Conservation (phyloP, 1,139 yeast genomes). For the Tardiomyces blankii region DNA sequence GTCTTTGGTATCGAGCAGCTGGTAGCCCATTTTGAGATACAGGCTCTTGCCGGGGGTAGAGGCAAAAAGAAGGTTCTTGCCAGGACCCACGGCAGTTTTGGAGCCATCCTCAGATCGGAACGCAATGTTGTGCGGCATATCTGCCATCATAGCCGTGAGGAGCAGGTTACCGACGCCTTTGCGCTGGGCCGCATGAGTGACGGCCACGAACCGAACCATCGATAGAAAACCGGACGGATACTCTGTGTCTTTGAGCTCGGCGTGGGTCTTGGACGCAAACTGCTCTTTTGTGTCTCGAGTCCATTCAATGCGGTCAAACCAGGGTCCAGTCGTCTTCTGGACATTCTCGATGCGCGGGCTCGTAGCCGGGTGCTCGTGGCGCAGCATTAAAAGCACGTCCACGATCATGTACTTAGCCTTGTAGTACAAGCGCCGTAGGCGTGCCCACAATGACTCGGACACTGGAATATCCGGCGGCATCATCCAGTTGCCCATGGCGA, state of each 20-base stretch:
- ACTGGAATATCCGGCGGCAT: not conserved
- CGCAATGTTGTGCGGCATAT: not conserved
- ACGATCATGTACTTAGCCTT: not conserved
- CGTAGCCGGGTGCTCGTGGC: not conserved
- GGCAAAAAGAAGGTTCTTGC: not conserved
- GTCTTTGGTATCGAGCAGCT: not conserved
- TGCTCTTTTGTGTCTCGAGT: not conserved
- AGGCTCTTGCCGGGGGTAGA: not conserved
- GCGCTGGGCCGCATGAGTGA: not conserved
- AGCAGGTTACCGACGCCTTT: not conserved
- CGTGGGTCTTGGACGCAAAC: not conserved
- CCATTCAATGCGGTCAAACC: not conserved
- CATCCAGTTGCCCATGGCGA: not conserved
- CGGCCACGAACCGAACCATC: not conserved
- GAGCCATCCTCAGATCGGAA: conserved; percentile 1
- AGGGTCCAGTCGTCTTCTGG: not conserved
- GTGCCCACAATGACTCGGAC: not conserved
- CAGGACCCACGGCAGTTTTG: not conserved
- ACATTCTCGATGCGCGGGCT: not conserved
- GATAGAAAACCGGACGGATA: not conserved
- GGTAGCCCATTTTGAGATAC: not conserved
- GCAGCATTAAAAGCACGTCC: not conserved
- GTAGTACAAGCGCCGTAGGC: not conserved
- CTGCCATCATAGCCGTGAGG: not conserved
- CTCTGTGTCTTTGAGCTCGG: not conserved